Percentiles rank a stretch among this genome's conserved stretches.
Evolutionary conservation across 305 asterid species (phyloP).

Genomic region (Nicotiana rustica): DNA sequence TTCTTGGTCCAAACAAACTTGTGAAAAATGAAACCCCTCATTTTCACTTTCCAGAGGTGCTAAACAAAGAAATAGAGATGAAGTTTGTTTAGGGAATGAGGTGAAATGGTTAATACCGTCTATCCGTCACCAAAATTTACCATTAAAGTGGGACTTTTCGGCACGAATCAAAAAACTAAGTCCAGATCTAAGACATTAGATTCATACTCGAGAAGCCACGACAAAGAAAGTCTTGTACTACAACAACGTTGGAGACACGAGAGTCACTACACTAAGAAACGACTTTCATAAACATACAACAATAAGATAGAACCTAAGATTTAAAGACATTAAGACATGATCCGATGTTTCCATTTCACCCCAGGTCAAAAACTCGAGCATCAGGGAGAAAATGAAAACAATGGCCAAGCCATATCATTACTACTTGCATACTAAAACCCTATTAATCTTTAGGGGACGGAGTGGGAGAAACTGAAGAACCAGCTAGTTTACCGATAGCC

Average conservation of each 20-base stretch:
- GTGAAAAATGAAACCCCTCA: no score
- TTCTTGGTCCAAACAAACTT: no score
- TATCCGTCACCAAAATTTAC: no score
- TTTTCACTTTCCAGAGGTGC: no score
- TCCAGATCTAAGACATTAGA: no score
- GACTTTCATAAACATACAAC: neutral
- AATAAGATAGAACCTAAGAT: neutral
- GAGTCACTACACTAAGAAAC: neutral
- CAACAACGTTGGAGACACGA: neutral
- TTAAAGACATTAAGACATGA: neutral
- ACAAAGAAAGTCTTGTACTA: neutral
- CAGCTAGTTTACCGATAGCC: slow-evolving; percentile 25
- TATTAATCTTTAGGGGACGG: neutral
- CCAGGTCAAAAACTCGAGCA: slow-evolving; percentile 33
- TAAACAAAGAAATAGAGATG: no score
- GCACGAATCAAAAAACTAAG: no score
- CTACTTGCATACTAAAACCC: neutral
- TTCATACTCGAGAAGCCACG: no score
- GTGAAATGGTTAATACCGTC: no score
- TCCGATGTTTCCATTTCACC: slow-evolving; percentile 57
- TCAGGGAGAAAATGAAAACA: slow-evolving; percentile 57
- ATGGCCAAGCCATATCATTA: neutral
- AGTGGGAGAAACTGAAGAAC: neutral
- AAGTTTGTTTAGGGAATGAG: no score
- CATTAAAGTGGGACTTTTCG: no score